Conservation (phyloP, 768 basidiomycete species). For the Leccinum fibrillosum region DNA sequence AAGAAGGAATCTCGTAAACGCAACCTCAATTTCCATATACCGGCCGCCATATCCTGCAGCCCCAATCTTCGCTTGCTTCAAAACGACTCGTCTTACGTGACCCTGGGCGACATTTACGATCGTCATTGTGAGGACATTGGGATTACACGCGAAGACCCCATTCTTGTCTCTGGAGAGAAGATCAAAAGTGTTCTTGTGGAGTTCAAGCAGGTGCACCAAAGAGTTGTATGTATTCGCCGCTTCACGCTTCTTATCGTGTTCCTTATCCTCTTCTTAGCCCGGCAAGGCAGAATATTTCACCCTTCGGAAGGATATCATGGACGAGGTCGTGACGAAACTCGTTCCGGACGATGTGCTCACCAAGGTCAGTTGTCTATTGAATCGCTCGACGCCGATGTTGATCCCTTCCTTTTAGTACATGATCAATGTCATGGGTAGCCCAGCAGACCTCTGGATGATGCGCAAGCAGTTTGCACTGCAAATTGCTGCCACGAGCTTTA, state of each 20-base stretch:
- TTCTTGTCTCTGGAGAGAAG: slow-evolving; percentile 83
- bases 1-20: slow-evolving; percentile 94
- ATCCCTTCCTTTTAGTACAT: slow-evolving; percentile 66
- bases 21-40: slow-evolving; percentile 88
- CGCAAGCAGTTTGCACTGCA: slow-evolving; percentile 95
- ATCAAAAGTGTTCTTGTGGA: slow-evolving; percentile 66
- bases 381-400: background rate
- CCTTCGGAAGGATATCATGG: slow-evolving; percentile 80
- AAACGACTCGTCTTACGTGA: slow-evolving; percentile 87
- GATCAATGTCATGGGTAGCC: slow-evolving; percentile 76
- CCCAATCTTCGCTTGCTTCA: slow-evolving; percentile 83
- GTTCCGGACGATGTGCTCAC: slow-evolving; percentile 85
- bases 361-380: slow-evolving; percentile 47
- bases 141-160: slow-evolving; percentile 83
- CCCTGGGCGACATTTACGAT: slow-evolving; percentile 92
- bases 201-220: slow-evolving; percentile 45
- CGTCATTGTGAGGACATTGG: slow-evolving; percentile 74
- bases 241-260: background rate
- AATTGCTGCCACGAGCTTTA: slow-evolving; percentile 83
- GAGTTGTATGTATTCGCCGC: slow-evolving; percentile 32
- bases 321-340: slow-evolving; percentile 84
- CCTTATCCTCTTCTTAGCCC: slow-evolving; percentile 37
- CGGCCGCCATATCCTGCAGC: slow-evolving; percentile 80
- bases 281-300: slow-evolving; percentile 63
- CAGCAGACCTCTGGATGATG: slow-evolving; percentile 92